Evolutionary conservation across 2,329 filamentous ascomycete species (phyloP), one percentile per base, ranked within the genome.

Genomic region (Cladophialophora bantiana): DNA sequence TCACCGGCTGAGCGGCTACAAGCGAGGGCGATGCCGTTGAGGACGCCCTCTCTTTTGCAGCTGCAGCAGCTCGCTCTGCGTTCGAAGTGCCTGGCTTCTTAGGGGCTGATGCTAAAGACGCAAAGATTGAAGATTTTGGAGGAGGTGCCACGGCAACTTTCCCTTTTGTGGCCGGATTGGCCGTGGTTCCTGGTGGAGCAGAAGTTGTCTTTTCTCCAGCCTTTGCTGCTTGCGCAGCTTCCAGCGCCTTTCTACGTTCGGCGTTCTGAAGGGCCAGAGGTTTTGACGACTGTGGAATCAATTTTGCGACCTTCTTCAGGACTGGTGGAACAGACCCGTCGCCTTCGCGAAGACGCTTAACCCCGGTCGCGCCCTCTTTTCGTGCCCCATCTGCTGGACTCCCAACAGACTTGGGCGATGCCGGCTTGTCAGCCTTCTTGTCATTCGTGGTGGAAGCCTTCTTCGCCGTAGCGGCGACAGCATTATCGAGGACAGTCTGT

Each of bases 401-500:
- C 36, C 59, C 65, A 53, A 59, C 55, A 56, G 58, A 38, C 45
- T 36, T 53, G n/a, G 77, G 73, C 1, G 76, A 74, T 15, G 73
- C 65, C 31, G 65, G 72, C 60, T 80, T 78, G 67, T 79, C 78
- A 3, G 76, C 68, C 7, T 75, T 74, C n/a, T 78, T 69, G 60
- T 80, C 80, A 18, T 72, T 67, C 36, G 67, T 71, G 38, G 78
- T 78, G 42, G 77, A 73, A 64, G 82, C 83, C 59, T 79, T 77
- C 70, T 82, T 82, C 18, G 69, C 65, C 4, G 80, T 80, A 18
- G 77, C 78, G 38, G 76, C 76, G 48, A 76, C 76, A 63, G 81
- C 82, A 73, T 83, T 83, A 31, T 82, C 80, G 54, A 86, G 73
- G 50, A 89, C 84, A 70, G 81, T 81, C 71, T 87, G 83, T 3